Percentiles rank a stretch among this genome's conserved stretches.
Conservation (phyloP, 345 rosid genomes). For the Trapa bicornis region DNA sequence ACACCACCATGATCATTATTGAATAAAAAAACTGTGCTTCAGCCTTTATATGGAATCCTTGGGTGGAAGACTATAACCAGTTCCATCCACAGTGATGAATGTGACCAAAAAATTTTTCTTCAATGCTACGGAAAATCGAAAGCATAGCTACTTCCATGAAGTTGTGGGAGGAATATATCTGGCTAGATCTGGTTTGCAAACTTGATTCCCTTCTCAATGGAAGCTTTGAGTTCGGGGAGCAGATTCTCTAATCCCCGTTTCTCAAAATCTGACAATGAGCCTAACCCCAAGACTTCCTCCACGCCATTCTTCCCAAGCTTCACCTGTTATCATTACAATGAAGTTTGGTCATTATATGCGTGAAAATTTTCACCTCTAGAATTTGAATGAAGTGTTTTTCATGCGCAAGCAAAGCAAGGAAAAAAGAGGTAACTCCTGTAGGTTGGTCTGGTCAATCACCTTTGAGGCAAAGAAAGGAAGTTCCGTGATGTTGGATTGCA, state of each 20-base stretch:
- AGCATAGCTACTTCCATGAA: too few relatives aligned
- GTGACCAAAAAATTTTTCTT: too few relatives aligned
- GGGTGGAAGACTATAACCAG: too few relatives aligned
- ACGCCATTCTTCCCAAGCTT: slow-evolving; percentile 46
- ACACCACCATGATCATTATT: too few relatives aligned
- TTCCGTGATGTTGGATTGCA: slow-evolving; percentile 55
- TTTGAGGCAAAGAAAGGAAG: slow-evolving; percentile 85
- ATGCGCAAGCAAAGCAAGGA: not conserved
- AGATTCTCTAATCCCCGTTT: slow-evolving; percentile 55
- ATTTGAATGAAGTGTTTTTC: not conserved
- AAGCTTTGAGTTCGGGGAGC: slow-evolving; percentile 55
- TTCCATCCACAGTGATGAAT: too few relatives aligned
- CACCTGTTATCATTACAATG: slow-evolving; percentile 18
- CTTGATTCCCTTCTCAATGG: slow-evolving; percentile 69
- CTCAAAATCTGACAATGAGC: slow-evolving; percentile 63
- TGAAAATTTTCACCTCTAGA: not conserved
- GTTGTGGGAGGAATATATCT: too few relatives aligned
- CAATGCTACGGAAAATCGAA: too few relatives aligned
- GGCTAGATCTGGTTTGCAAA: slow-evolving; percentile 25
- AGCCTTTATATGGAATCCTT: too few relatives aligned
- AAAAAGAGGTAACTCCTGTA: not conserved
- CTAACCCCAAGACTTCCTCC: slow-evolving; percentile 62
- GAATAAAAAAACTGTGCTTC: too few relatives aligned
- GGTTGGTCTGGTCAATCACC: slow-evolving; percentile 25
- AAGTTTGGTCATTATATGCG: not conserved